Conservation (phyloP, 2,329 filamentous ascomycete species). For the Sphaerulina populicola region DNA sequence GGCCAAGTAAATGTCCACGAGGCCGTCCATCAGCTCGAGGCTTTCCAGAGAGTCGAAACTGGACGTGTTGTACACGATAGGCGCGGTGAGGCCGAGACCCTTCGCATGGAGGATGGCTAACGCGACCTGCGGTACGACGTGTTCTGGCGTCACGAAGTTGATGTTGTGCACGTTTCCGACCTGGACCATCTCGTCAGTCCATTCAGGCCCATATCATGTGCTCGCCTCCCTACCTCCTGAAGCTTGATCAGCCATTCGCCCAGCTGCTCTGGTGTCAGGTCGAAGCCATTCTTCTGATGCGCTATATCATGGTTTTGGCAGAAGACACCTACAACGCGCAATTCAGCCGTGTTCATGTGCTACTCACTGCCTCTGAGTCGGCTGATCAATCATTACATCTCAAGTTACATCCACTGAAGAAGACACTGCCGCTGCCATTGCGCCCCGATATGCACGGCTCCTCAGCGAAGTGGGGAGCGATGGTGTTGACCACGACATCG, state of each 20-base stretch:
- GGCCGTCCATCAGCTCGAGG: slow-evolving; percentile 62
- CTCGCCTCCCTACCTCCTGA: slow-evolving; percentile 50
- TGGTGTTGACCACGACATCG: slow-evolving; percentile 70
- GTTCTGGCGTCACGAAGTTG: slow-evolving; percentile 78
- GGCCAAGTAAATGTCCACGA: slow-evolving; percentile 79
- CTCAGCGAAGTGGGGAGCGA: slow-evolving; percentile 78
- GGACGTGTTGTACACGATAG: slow-evolving; percentile 78
- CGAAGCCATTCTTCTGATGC: slow-evolving; percentile 71
- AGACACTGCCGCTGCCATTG: slow-evolving; percentile 70
- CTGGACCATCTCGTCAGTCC: slow-evolving; percentile 54
- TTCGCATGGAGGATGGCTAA: slow-evolving; percentile 66
- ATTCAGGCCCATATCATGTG: neutral
- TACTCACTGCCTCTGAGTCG: neutral
- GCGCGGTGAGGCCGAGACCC: slow-evolving; percentile 60
- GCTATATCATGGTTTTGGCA: slow-evolving; percentile 81
- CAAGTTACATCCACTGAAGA: slow-evolving; percentile 70
- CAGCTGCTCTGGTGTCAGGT: slow-evolving; percentile 68
- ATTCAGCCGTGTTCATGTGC: neutral
- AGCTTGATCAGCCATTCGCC: slow-evolving; percentile 77
- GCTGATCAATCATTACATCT: slow-evolving; percentile 43
- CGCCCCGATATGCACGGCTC: slow-evolving; percentile 78
- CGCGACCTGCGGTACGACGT: slow-evolving; percentile 75
- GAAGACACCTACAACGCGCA: slow-evolving; percentile 37
- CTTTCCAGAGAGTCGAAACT: slow-evolving; percentile 69
- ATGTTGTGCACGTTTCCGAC: slow-evolving; percentile 81